Evolutionary conservation across 306 rosid genomes (phyloP).

Genomic region (Vigna radiata): DNA sequence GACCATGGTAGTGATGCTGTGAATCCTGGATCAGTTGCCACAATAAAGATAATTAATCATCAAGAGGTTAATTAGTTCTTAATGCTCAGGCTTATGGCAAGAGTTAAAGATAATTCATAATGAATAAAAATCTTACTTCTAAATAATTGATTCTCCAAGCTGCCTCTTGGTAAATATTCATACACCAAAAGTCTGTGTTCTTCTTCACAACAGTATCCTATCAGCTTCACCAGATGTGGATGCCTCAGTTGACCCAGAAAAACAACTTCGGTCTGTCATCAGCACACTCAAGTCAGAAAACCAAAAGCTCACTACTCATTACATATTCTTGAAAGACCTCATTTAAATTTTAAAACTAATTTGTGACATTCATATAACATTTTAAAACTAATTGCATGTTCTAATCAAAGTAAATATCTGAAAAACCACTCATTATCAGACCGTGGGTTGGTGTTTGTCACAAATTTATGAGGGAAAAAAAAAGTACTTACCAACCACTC

Average conservation of each 20-base stretch:
- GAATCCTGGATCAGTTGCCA: slow-evolving; percentile 56
- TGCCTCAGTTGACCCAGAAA: slow-evolving; percentile 87
- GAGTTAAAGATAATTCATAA: background rate
- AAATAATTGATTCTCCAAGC: slow-evolving; percentile 89
- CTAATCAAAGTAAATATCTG: background rate
- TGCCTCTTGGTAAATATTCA: slow-evolving; percentile 95
- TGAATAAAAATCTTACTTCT: slow-evolving; percentile 61
- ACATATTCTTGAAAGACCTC: no score
- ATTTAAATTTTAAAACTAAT: no score
- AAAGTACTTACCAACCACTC: slow-evolving; percentile 86
- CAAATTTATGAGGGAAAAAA: background rate
- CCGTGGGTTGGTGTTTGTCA: background rate
- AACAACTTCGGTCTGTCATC: slow-evolving; percentile 81
- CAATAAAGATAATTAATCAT: background rate
- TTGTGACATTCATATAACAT: no score
- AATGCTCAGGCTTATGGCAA: background rate
- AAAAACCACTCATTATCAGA: background rate
- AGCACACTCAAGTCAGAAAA: slow-evolving; percentile 30
- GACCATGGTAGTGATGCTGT: slow-evolving; percentile 84
- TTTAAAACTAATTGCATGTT: background rate
- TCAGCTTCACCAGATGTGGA: slow-evolving; percentile 87
- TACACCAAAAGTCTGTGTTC: slow-evolving; percentile 81
- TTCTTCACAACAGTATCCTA: slow-evolving; percentile 91
- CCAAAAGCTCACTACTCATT: no score
- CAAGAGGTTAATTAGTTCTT: background rate